phyloP scores from a whole-genome alignment of 2,329 filamentous ascomycete species.

The Xylariaceae sp. region DNA sequence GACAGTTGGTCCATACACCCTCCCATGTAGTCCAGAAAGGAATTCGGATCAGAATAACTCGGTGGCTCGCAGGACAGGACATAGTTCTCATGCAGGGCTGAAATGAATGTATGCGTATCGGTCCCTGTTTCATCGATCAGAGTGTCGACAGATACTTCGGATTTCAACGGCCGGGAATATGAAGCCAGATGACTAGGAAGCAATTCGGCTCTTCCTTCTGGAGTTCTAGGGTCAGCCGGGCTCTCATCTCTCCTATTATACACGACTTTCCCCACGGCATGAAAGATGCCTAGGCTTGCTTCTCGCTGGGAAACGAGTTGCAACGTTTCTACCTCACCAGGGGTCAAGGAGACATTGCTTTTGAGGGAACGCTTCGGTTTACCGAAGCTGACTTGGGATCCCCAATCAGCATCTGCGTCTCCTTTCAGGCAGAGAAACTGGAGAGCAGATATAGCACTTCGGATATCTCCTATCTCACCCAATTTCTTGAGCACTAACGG shows the following conservation, averaged over 20 bases:
- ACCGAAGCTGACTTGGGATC: slow-evolving; percentile 64
- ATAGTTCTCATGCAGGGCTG: slow-evolving; percentile 91
- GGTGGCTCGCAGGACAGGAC: slow-evolving; percentile 69
- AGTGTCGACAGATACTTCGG: slow-evolving; percentile 63
- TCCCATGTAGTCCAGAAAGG: slow-evolving; percentile 71
- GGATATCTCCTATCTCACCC: slow-evolving; percentile 83
- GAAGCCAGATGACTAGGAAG: slow-evolving; percentile 57
- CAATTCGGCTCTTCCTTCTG: slow-evolving; percentile 43
- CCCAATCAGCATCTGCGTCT: slow-evolving; percentile 68
- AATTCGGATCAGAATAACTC: slow-evolving; percentile 45
- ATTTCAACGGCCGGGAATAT: slow-evolving; percentile 54
- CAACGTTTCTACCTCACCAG: slow-evolving; percentile 72
- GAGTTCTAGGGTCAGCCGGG: slow-evolving; percentile 33
- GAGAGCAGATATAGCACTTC: slow-evolving; percentile 84
- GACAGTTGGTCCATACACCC: slow-evolving; percentile 84
- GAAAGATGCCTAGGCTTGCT: slow-evolving; percentile 87
- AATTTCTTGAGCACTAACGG: slow-evolving; percentile 72
- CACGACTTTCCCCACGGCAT: slow-evolving; percentile 90
- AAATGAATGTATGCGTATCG: slow-evolving; percentile 83
- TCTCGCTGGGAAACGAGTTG: slow-evolving; percentile 81
- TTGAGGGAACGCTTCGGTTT: slow-evolving; percentile 60
- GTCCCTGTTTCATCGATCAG: slow-evolving; percentile 93
- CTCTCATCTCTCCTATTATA: slow-evolving; percentile 82
- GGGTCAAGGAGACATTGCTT: slow-evolving; percentile 58
- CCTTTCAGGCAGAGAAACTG: slow-evolving; percentile 88